Evolutionary conservation across 225 moss, liverwort and hornwort genomes (phyloP), one percentile per base, ranked within the genome.

Genomic region (Polytrichum formosum): DNA sequence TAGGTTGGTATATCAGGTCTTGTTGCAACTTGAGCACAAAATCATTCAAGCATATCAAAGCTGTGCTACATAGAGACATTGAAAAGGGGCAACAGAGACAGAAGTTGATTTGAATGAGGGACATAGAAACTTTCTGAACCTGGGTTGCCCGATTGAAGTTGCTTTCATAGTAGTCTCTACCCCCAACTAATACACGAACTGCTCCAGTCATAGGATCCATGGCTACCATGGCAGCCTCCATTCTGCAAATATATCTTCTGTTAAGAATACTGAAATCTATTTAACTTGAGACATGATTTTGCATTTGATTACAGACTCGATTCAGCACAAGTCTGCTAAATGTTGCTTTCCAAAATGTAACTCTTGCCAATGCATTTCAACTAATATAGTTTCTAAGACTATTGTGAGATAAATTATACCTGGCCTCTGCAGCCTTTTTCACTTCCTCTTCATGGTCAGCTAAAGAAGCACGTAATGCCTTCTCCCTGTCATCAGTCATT

Each of bases 101-200:
- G 62, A 26, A 63, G 62, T 33, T 65, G 65, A 23, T 18, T 37
- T 65, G 35, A 65, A 17, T 35, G 8, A 35, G 35, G 65, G 21
- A 19, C 0, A 22, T 35, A 65, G 46, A 75, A 70, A 74, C 74
- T 28, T 35, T 56, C 58, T 78, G 77, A 60, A 94, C 94, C 91
- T 97, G 83, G 27, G 97, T 97, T 63, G 89, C 90, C 66, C 97
- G 85, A 76, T 97, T 97, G 72, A 97, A 93, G 81, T 88, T 94
- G 71, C 88, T 94, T 79, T 94, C 92, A 63, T 94, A 94, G 72
- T 92, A 97, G 74, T 97, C 97, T 80, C 94, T 91, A 72, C 97
- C 97, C 71, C 97, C 97, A 67, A 97, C 94, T 68, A 97, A 88
- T 70, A 94, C 97, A 73, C 91, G 82, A 69, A 97, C 88, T 72